phyloP scores from a whole-genome alignment of 345 rosid species.

The Lepidium didymum region DNA sequence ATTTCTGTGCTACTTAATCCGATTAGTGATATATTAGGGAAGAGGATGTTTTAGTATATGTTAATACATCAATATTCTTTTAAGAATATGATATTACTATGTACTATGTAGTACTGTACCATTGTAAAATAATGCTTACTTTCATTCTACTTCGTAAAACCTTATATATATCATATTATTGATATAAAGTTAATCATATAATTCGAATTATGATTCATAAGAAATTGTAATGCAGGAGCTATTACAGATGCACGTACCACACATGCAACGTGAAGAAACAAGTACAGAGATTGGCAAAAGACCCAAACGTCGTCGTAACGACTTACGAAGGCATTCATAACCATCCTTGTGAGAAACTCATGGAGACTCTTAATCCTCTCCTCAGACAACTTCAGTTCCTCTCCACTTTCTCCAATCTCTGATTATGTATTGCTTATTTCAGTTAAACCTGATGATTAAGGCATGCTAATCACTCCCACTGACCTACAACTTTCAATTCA shows the following conservation, averaged over 20 bases:
- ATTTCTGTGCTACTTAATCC: background rate
- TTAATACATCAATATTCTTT: background rate
- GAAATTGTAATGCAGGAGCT: slow-evolving; percentile 41
- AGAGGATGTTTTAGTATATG: background rate
- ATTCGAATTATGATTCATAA: too few relatives aligned
- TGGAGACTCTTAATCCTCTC: slow-evolving; percentile 88
- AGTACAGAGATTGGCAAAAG: slow-evolving; percentile 73
- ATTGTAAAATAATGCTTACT: too few relatives aligned
- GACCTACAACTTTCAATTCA: background rate
- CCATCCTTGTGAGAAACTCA: slow-evolving; percentile 82
- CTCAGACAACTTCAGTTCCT: slow-evolving; percentile 82
- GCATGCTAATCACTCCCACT: background rate
- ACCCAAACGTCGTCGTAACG: slow-evolving; percentile 67
- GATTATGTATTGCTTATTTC: background rate
- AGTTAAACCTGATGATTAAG: background rate
- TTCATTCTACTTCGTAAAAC: too few relatives aligned
- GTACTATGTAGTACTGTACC: too few relatives aligned
- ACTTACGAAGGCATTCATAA: slow-evolving; percentile 81
- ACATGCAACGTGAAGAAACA: slow-evolving; percentile 94
- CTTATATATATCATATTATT: too few relatives aligned
- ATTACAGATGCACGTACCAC: slow-evolving; percentile 85
- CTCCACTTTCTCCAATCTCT: slow-evolving; percentile 28
- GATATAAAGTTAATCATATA: too few relatives aligned
- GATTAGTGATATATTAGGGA: background rate
- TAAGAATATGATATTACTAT: background rate